Evolutionary conservation across 768 basidiomycete genomes (phyloP), one percentile per base, ranked within the genome.

Genomic region (Naganishia onofrii): DNA sequence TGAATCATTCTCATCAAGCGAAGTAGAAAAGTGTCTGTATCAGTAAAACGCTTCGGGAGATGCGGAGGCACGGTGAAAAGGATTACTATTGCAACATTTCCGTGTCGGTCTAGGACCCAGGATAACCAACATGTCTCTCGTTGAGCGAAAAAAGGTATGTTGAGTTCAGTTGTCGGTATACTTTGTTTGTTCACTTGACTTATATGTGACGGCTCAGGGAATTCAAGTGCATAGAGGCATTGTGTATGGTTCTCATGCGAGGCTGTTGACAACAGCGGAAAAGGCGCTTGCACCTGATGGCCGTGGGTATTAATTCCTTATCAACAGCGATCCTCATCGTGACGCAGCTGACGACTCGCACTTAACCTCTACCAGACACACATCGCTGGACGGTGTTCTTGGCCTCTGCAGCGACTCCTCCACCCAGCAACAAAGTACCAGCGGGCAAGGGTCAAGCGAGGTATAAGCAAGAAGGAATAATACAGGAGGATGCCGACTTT

Each of bases 381-480:
- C 95, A 98, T 80, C 87, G 87, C 71, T 99, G 96, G 96, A 98
- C 93, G 0, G 89, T 99, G 70, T 94, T 93, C 31, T 86, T 99
- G 29, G 88, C 96, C 29, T 91, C 91, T 52, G 93, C 94, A 0
- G 86, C 91, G 0, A 89, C 90, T 38, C 83, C 86, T 1, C 84
- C 87, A 0, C 76, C 78, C 12, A 54, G 28, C 29, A 26, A 51
- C 31, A 69, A 60, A 53, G 36, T n/a, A 48, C 21, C 17, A 73
- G 86, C 48, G 23, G 57, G 34, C 21, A 57, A 70, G 51, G 72
- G 64, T 32, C 54, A 64, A 32, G 70, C 53, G 52, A 42, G 60
- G 42, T 63, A 63, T 28, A 48, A 65, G 36, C 28, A 53, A 21
- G 70, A 54, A 66, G 70, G 51, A 5, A 28, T 72, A 29, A 60